Evolutionary conservation across 805 yeast species (phyloP), one percentile per base, ranked within the genome.

Genomic region (Wickerhamomyces canadensis): DNA sequence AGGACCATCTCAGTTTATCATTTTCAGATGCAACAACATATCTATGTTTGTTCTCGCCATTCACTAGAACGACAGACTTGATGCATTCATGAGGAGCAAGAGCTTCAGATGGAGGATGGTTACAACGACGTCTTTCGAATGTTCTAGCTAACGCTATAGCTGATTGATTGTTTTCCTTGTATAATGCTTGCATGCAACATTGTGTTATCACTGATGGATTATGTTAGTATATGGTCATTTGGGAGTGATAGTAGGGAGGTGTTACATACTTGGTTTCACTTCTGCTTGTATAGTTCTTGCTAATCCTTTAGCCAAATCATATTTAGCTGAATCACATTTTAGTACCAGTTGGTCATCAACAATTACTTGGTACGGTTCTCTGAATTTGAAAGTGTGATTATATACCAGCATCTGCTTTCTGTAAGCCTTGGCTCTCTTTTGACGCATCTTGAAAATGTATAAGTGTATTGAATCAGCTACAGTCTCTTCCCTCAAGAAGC

Each of bases 391-490:
- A 6, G 95, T 74, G 57, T 87, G 84, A 48, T 76, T 73, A 51
- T 87, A 83, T 38, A 85, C 81, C 48, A 81, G 76, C 84, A 93
- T 83, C 60, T 86, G 96, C 68, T 91, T 91, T 60, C 91, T 80
- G 62, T 93, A 93, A 1, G 93, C 71, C 61, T 91, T 91, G 36
- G 97, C 95, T 63, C 98, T 74, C 62, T 89, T 91, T 65, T 91
- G 96, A 71, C 95, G 87, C 98, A 91, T 91, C 24, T 42, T 60
- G 14, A 11, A 9, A 25, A 25, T 11, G 13, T 8, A 12, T 11
- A 22, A 22, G 24, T 22, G 24, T 22, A 11, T 8, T 9, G 11
- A 9, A 11, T 22, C 24, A 22, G 24, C 24, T 22, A 22, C 24
- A 9, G 24, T 22, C 11, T 22, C 24, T 11, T 22, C 24, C 11